phyloP scores from a whole-genome alignment of 805 yeast species.

The Saturnispora dispora region DNA sequence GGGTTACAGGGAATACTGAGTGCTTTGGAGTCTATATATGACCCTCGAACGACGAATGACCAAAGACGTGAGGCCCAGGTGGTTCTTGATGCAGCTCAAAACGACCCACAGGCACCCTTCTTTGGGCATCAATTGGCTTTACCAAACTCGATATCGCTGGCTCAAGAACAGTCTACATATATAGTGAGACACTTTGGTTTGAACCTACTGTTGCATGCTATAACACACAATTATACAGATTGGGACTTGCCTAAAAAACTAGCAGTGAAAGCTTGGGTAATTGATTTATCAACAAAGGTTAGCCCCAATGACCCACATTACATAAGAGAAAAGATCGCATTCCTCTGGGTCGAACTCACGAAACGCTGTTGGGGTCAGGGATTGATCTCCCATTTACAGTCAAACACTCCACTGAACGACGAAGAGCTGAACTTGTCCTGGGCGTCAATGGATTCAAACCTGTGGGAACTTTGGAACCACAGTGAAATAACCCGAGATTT shows the following conservation, averaged over 20 bases:
- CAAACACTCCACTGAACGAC: background rate
- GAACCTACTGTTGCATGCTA: conserved; percentile 65
- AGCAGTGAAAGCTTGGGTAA: conserved; percentile 76
- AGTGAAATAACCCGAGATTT: conserved; percentile 62
- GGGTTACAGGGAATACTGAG: conserved; percentile 67
- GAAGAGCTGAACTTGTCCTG: conserved; percentile 59
- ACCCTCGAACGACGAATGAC: conserved; percentile 50
- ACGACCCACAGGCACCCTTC: conserved; percentile 73
- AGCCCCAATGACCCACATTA: conserved; percentile 73
- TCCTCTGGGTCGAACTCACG: conserved; percentile 84
- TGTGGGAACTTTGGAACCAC: conserved; percentile 66
- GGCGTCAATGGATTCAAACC: conserved; percentile 76
- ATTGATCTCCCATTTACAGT: conserved; percentile 25
- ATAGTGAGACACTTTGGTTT: conserved; percentile 88
- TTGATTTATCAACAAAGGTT: conserved; percentile 61
- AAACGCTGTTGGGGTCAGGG: conserved; percentile 86
- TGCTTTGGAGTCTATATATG: conserved; percentile 71
- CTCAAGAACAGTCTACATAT: conserved; percentile 31
- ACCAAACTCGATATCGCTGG: conserved; percentile 29
- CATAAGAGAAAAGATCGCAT: conserved; percentile 81
- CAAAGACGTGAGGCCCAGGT: conserved; percentile 46
- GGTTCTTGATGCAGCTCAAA: conserved; percentile 68
- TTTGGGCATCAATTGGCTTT: conserved; percentile 87
- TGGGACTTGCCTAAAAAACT: conserved; percentile 46
- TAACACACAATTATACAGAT: conserved; percentile 47